Evolutionary conservation across 2,329 filamentous ascomycete species (phyloP), one percentile per base, ranked within the genome.

Genomic region (Alternaria sp.): DNA sequence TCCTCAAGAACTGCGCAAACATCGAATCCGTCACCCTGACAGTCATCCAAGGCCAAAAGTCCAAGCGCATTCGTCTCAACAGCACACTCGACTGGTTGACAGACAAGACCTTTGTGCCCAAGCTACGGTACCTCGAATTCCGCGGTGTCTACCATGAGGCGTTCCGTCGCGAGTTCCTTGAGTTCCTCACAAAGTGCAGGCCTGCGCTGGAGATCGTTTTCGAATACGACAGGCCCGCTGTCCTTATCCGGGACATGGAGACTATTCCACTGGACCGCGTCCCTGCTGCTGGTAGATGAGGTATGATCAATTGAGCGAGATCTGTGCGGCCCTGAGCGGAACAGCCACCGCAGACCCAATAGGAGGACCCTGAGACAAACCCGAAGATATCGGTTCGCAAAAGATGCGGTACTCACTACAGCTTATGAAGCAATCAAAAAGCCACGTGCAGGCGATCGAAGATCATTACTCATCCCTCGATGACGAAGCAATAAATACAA

Each of bases 81-180:
- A 51, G 30, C 45, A 40, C 46, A 25, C 17, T 51, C 11, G 46
- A 58, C n/a, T 58, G 56, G 56, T 32, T 58, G 32, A 52, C n/a
- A 1, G 56, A 58, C 8, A 52, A 58, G 21, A 43, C 30, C 3
- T 58, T 58, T 5, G 56, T 58, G 1, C 46, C 56, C 0, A 58
- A 58, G 46, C n/a, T 58, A 7, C 28, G 56, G 15, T 58, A 40
- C 11, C 56, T 58, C n/a, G 56, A 58, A 15, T 58, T 58, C 30
- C 56, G 56, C n/a, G 56, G 56, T 3, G 56, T 58, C 25, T 58
- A 58, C 30, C 46, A 46, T 17, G 45, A 51, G 13, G 44, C 55
- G 6, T 32, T 36, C 45, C 55, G 32, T 36, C 55, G 45, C 44
- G 32, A 58, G 15, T 58, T 58, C 45, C 55, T 58, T n/a, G 55